Conservation (phyloP, 108 stramenopile species). For the Bacterosira constricta region DNA sequence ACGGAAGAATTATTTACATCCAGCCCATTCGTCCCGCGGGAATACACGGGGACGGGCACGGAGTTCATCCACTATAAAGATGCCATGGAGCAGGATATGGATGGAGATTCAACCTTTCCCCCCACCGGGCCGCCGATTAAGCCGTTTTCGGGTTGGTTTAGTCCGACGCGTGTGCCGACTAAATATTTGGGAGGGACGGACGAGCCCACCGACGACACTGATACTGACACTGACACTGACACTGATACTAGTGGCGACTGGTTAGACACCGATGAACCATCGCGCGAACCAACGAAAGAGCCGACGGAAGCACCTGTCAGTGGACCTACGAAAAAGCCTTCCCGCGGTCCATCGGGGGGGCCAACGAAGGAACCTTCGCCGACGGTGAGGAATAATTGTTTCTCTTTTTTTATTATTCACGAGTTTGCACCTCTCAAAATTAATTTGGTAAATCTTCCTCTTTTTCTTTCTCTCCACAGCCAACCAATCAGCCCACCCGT, state of each 20-base stretch:
- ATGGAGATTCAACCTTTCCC: slow-evolving; percentile 33
- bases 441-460: too few species aligned
- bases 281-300: background rate
- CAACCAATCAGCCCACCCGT: background rate
- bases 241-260: too few species aligned
- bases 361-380: background rate
- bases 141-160: slow-evolving; percentile 4
- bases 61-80: slow-evolving; percentile 43
- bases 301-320: background rate
- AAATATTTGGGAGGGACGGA: too few species aligned
- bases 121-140: slow-evolving; percentile 21
- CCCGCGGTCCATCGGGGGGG: background rate
- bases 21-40: slow-evolving; percentile 31
- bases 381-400: too few species aligned
- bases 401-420: too few species aligned
- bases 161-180: slow-evolving; percentile 2
- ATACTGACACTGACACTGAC: background rate
- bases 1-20: slow-evolving; percentile 21
- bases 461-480: background rate
- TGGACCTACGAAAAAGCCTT: slow-evolving; percentile 8
- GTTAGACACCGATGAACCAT: too few species aligned
- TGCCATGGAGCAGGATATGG: slow-evolving; percentile 29
- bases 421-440: too few species aligned
- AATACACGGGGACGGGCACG: slow-evolving; percentile 23
- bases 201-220: too few species aligned